Evolutionary conservation across 148 eudicot species (phyloP).

Genomic region (Linanthus parryae): DNA sequence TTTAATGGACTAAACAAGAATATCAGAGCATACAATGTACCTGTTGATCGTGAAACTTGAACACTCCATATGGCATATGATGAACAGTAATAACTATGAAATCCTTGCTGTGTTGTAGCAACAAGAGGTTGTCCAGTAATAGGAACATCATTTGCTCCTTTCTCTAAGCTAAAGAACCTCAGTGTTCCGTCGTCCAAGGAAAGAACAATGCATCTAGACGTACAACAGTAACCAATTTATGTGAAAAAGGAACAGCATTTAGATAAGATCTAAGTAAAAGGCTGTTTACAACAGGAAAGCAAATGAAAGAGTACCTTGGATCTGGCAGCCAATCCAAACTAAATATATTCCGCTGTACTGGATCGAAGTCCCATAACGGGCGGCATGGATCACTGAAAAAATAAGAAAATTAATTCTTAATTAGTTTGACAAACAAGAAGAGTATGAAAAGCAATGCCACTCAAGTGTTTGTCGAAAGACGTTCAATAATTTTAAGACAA

Average conservation of each 20-base stretch:
- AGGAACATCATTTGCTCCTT: constrained; percentile 59
- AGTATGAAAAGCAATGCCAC: no score
- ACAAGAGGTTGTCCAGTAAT: constrained; percentile 58
- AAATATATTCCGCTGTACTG: constrained; percentile 43
- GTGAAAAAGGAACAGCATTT: not conserved
- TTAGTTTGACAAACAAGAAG: no score
- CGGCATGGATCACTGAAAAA: constrained; percentile 77
- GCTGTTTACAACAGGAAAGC: constrained; percentile 2
- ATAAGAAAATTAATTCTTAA: no score
- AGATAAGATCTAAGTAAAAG: not conserved
- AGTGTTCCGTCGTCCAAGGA: constrained; percentile 70
- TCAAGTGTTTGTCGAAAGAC: no score
- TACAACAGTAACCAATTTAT: constrained; percentile 12
- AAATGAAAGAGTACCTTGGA: constrained; percentile 52
- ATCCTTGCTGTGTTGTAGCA: constrained; percentile 56
- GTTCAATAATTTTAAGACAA: no score
- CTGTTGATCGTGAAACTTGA: constrained; percentile 74
- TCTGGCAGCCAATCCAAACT: constrained; percentile 88
- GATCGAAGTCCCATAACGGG: constrained; percentile 68
- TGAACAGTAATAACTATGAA: constrained; percentile 53
- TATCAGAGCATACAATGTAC: no score
- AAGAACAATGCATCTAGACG: constrained; percentile 59
- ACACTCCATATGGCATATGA: constrained; percentile 70
- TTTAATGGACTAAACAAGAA: no score
- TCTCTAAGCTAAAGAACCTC: constrained; percentile 54